Evolutionary conservation across 2,329 filamentous ascomycete species (phyloP).

Genomic region (Penicillium olsonii): DNA sequence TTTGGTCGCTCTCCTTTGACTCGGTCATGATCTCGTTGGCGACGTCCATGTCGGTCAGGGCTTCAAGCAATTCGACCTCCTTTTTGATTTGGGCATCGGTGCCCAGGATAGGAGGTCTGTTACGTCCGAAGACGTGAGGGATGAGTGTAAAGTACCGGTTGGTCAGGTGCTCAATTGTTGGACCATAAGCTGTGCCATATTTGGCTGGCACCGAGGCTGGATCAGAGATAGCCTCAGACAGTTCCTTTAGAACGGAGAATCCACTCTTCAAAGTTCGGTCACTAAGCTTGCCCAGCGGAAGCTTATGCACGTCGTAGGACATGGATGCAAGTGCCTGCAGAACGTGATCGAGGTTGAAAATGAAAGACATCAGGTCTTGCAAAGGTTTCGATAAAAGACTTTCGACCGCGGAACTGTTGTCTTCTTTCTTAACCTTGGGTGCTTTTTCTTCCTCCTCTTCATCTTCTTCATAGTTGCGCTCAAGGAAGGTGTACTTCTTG

Average conservation of each 20-base stretch:
- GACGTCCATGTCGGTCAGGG: slow-evolving; percentile 81
- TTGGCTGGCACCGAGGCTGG: slow-evolving; percentile 47
- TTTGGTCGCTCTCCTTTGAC: slow-evolving; percentile 53
- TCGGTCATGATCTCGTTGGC: slow-evolving; percentile 75
- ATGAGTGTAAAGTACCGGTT: slow-evolving; percentile 81
- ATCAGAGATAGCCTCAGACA: slow-evolving; percentile 67
- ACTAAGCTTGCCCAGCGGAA: slow-evolving; percentile 82
- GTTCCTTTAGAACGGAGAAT: slow-evolving; percentile 74
- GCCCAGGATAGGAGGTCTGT: slow-evolving; percentile 68
- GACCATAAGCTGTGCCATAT: slow-evolving; percentile 41
- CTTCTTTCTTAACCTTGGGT: slow-evolving; percentile 33
- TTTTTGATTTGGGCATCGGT: slow-evolving; percentile 62
- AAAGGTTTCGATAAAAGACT: slow-evolving; percentile 63
- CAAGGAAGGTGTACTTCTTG: slow-evolving; percentile 74
- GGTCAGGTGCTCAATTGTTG: slow-evolving; percentile 64
- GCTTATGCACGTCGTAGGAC: slow-evolving; percentile 60
- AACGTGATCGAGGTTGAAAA: slow-evolving; percentile 79
- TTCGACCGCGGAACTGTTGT: slow-evolving; percentile 44
- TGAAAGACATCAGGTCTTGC: slow-evolving; percentile 73
- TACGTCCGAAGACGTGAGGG: slow-evolving; percentile 77
- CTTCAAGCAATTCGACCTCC: slow-evolving; percentile 79
- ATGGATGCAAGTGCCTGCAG: slow-evolving; percentile 52
- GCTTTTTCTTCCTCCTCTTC: slow-evolving; percentile 52
- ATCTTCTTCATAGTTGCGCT: slow-evolving; percentile 73
- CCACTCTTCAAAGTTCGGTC: slow-evolving; percentile 74